Evolutionary conservation across 495 filamentous ascomycete species (phyloP), one percentile per base, ranked within the genome.

Genomic region (Penicillium waksmanii): DNA sequence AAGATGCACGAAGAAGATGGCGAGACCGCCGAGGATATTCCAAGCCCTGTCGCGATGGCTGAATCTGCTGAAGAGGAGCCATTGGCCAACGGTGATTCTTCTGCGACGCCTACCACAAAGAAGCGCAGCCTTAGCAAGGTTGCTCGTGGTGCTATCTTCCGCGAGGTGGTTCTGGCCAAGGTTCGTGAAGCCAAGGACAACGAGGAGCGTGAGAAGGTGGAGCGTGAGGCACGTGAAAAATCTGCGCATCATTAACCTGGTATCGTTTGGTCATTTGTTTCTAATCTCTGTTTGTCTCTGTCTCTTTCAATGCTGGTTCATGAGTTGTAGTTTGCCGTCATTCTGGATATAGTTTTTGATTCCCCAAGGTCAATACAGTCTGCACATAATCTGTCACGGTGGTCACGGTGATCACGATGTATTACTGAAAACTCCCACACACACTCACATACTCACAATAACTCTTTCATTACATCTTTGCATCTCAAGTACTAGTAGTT

Each of bases 91-190:
- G 57, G 43, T 8, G 60, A 70, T 19, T n/a, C 66, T 5, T 44
- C 58, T 21, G 25, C 67, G 2, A 50, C 55, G 21, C 46, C 67
- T n/a, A 53, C 59, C 9, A 54, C 50, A 49, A 83, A 85, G 63
- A 89, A 89, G 74, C 81, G 85, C 53, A 86, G 84, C 57, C 78
- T 97, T 27, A 89, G 85, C 61, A 89, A 85, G 64, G 77, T 89
- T 65, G 92, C 93, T 58, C 91, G 90, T 68, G 88, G 90, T 31
- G 95, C 92, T 27, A 97, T 98, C 68, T 98, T 98, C 84, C 84
- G 91, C 57, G 95, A 97, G 70, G 91, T 98, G n/a, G 96, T 98
- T 2, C 80, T 98, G 17, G 96, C 95, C 51, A 98, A 98, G 79
- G 93, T 97, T 21, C 84, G 89, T 43, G 94, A 98, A 72, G 89